Conservation (phyloP, 441 rosid genomes). For the Adansonia gregorii region DNA sequence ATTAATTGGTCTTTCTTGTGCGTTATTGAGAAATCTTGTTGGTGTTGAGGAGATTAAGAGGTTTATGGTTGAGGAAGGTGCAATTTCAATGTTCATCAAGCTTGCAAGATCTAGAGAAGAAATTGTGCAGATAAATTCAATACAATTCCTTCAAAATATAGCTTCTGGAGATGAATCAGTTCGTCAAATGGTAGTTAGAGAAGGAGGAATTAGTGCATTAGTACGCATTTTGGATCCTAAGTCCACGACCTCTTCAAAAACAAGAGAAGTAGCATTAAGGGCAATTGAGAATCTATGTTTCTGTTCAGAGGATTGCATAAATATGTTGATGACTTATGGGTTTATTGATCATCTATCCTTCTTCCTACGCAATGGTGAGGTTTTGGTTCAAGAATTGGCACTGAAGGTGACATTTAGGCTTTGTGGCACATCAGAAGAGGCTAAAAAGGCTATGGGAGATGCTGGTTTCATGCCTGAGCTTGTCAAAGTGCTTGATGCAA, state of each 20-base stretch:
- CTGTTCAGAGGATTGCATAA: conserved; percentile 47
- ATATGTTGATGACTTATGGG: conserved; percentile 50
- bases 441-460: conserved; percentile 72
- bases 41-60: conserved; percentile 88
- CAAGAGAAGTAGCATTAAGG: conserved; percentile 63
- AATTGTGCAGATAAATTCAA: conserved; percentile 66
- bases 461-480: conserved; percentile 83
- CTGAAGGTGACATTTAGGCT: conserved; percentile 71
- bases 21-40: conserved; percentile 73
- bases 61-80: conserved; percentile 82
- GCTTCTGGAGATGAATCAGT: conserved; percentile 67
- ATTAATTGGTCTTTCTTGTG: conserved; percentile 62
- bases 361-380: conserved; percentile 68
- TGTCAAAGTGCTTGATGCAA: conserved; percentile 73
- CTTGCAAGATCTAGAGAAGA: conserved; percentile 72
- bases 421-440: conserved; percentile 65
- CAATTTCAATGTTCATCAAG: conserved; percentile 56
- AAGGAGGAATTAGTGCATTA: conserved; percentile 70
- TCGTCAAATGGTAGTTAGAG: conserved; percentile 51
- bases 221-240: conserved; percentile 64
- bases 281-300: conserved; percentile 78
- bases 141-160: conserved; percentile 64
- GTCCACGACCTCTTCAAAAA: conserved; percentile 49
- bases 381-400: conserved; percentile 73
- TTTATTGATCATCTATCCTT: conserved; percentile 63